Evolutionary conservation across 805 yeast species (phyloP), one percentile per base, ranked within the genome.

Genomic region (Lipomyces sp.): DNA sequence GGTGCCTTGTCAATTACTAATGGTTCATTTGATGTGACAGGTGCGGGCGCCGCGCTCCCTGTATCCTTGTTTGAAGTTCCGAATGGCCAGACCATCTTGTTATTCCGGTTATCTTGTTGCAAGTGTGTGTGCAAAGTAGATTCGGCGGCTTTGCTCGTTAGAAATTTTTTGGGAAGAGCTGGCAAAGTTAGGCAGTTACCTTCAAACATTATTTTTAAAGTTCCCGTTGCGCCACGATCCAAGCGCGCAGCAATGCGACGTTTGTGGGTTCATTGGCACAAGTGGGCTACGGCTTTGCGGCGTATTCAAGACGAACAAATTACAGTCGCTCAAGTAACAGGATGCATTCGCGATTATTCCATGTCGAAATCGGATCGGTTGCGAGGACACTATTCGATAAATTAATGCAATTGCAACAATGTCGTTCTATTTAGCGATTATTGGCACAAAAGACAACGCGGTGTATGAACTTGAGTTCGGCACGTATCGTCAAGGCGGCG

Each of bases 391-490:
- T 10, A 15, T 3, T 3, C 15, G n/a, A 6, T n/a, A 2, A 42
- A 42, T 15, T 42, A n/a, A n/a, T 4, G 7, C 24, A 15, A 11
- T 42, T 42, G 48, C n/a, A 18, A 18, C 13, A 6, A 87, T 89
- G 87, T 89, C 96, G n/a, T 90, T 88, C 79, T 93, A 92, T 77
- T 86, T 95, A 74, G 89, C 96, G 3, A 88, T 95, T 58, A 85
- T 95, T 53, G 98, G 98, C 18, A 88, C 93, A 1, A 84, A 85
- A 48, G 98, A 95, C 76, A 85, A 85, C 69, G 97, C 98, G 0
- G 75, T 95, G 1, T 95, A 92, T 73, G 97, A 93, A 75, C 83
- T 92, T 6, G 97, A 92, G 74, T 88, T 93, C 63, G 90, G 94
- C 0, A 85, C 95, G 0, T 85, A 83, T 77, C 85, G 89, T 64